phyloP scores from a whole-genome alignment of 371 early-diverging fungal species.

The Synchytrium microbalum region DNA sequence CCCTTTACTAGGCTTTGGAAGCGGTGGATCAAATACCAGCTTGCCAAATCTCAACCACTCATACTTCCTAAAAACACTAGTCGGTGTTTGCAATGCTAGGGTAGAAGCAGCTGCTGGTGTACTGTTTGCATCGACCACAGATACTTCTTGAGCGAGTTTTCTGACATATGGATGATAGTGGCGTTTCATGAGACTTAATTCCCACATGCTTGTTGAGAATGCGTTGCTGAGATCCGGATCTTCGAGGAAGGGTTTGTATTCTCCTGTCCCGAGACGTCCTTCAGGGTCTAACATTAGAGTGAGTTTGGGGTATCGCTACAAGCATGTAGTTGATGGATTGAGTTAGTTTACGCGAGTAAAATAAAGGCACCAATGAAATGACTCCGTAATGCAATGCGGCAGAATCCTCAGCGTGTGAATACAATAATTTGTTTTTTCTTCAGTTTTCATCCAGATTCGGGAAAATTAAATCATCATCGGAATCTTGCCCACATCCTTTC shows the following conservation, averaged over 20 bases:
- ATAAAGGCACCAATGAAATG: slow-evolving; percentile 5
- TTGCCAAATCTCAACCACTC: background rate
- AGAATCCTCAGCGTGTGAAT: slow-evolving; percentile 18
- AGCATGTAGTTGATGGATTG: slow-evolving; percentile 7
- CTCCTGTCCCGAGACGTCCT: slow-evolving; percentile 61
- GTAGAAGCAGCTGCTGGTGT: background rate
- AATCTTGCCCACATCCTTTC: too few species aligned
- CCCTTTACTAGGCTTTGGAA: background rate
- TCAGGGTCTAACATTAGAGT: slow-evolving; percentile 76
- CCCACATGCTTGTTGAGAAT: slow-evolving; percentile 80
- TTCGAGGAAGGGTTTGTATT: slow-evolving; percentile 69
- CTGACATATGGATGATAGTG: slow-evolving; percentile 75
- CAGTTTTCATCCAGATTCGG: slow-evolving; percentile 31
- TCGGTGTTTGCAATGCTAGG: background rate
- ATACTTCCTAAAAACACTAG: background rate
- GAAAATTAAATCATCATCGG: slow-evolving; percentile 31
- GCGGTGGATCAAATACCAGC: background rate
- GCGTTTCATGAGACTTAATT: slow-evolving; percentile 63
- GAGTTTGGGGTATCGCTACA: slow-evolving; percentile 50
- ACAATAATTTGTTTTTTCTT: slow-evolving; percentile 18
- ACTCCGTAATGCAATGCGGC: too few species aligned
- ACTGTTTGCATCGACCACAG: background rate
- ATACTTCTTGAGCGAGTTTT: slow-evolving; percentile 40
- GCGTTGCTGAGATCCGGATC: slow-evolving; percentile 93
- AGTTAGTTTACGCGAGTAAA: slow-evolving; percentile 22